These are phyloP conservation scores for Chlorella ohadii DNA, from an alignment of 139 green algal genomes.

Conservation along the genomic window DNA sequence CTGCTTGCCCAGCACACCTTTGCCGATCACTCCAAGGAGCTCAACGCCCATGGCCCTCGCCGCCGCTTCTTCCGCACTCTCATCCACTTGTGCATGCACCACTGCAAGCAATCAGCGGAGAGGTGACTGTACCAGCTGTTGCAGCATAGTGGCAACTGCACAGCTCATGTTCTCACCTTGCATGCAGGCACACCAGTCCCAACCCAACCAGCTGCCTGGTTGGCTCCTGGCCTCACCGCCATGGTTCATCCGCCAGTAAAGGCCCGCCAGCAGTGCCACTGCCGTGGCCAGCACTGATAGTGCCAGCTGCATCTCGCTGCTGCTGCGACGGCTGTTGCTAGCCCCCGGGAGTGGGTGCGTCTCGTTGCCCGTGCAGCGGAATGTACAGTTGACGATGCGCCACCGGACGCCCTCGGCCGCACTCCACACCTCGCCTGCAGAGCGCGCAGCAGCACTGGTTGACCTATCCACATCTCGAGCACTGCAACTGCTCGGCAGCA, in stretches of 20 bases:
- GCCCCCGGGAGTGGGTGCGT: not conserved
- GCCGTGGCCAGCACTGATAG: not conserved
- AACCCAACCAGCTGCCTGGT: no score
- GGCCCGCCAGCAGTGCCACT: not conserved
- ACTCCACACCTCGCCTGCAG: not conserved
- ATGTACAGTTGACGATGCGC: slow-evolving; percentile 13
- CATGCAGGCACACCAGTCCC: no score
- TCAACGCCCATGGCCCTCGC: slow-evolving; percentile 8
- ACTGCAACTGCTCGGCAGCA: no score
- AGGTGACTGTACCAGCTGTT: no score
- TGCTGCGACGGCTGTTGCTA: not conserved
- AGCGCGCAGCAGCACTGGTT: no score
- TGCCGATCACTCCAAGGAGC: slow-evolving; percentile 13
- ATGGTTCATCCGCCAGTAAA: not conserved
- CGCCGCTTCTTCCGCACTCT: not conserved
- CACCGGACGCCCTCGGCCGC: slow-evolving; percentile 13
- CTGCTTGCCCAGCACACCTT: not conserved
- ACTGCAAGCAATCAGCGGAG: not conserved
- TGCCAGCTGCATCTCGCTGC: not conserved
- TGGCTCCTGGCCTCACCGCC: not conserved
- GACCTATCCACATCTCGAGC: no score
- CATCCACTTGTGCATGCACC: not conserved
- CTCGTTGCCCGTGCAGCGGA: slow-evolving; percentile 26
- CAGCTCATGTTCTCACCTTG: no score
- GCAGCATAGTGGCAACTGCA: no score